Conservation (phyloP, 1,139 yeast genomes). For the Geotrichum macrosporum region DNA sequence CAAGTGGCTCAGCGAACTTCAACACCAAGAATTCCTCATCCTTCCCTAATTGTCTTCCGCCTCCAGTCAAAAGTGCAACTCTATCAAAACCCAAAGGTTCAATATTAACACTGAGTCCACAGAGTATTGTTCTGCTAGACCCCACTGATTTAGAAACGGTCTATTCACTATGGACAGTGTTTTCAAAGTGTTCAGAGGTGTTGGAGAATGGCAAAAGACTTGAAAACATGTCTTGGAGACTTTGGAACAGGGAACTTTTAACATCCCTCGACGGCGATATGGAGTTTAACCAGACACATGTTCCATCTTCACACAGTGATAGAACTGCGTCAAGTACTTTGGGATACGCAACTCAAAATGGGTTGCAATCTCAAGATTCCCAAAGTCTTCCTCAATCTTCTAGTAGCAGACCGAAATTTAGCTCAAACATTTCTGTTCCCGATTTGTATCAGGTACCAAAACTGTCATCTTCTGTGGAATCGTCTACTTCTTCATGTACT, state of each 20-base stretch:
- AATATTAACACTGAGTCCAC: conserved; percentile 33
- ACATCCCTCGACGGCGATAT: conserved; percentile 21
- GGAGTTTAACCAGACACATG: too few species aligned
- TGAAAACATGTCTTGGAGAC: conserved; percentile 57
- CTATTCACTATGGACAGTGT: conserved; percentile 49
- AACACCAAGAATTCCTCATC: too few species aligned
- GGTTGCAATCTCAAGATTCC: background rate
- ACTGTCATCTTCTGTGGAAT: conserved; percentile 23
- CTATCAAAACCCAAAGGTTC: conserved; percentile 21
- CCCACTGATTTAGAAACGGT: conserved; percentile 42
- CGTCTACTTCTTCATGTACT: conserved; percentile 20
- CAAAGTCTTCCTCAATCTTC: background rate
- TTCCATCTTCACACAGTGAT: too few species aligned
- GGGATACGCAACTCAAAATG: background rate
- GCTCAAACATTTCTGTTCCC: conserved; percentile 12
- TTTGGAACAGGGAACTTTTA: conserved; percentile 48
- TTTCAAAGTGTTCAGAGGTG: conserved; percentile 50
- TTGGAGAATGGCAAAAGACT: conserved; percentile 52
- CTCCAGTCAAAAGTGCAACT: background rate
- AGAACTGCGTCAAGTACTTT: too few species aligned
- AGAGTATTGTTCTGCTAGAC: conserved; percentile 36
- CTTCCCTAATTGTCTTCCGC: background rate
- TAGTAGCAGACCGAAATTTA: background rate
- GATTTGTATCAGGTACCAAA: conserved; percentile 22
- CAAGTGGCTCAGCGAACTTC: too few species aligned